A percentile compares a stretch with the other conserved stretches of the same genome.
phyloP scores from a whole-genome alignment of 805 yeast genomes.

The Lachancea nothofagi region DNA sequence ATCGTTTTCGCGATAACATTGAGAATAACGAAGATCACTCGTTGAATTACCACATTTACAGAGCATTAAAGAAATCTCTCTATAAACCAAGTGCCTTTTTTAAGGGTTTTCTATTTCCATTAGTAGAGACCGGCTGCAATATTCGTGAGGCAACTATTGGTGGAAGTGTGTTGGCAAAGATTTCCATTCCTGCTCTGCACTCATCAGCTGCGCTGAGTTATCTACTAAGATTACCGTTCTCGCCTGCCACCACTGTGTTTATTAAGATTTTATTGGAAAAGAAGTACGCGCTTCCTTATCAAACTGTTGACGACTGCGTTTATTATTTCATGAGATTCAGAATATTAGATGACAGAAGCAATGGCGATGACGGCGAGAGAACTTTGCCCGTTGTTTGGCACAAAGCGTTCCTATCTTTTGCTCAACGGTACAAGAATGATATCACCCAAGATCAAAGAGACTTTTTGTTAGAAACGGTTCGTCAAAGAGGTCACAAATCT shows the following conservation, averaged over 20 bases:
- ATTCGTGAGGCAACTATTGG: slow-evolving; percentile 93
- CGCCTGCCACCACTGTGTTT: slow-evolving; percentile 85
- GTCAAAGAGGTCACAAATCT: slow-evolving; percentile 82
- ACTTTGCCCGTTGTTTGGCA: slow-evolving; percentile 94
- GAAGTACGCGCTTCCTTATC: slow-evolving; percentile 94
- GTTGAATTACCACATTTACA: slow-evolving; percentile 86
- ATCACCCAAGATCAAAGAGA: slow-evolving; percentile 98
- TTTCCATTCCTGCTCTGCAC: slow-evolving; percentile 90
- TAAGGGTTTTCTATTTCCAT: slow-evolving; percentile 90
- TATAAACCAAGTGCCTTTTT: slow-evolving; percentile 97
- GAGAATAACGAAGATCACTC: slow-evolving; percentile 71
- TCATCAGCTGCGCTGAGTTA: slow-evolving; percentile 93
- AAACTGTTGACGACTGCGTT: slow-evolving; percentile 89
- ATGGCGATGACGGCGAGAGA: slow-evolving; percentile 38
- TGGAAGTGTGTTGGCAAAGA: slow-evolving; percentile 82
- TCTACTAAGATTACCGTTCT: slow-evolving; percentile 72
- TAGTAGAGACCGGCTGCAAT: slow-evolving; percentile 83
- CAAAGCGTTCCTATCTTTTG: slow-evolving; percentile 88
- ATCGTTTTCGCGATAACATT: slow-evolving; percentile 64
- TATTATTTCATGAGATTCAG: slow-evolving; percentile 92
- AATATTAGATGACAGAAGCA: slow-evolving; percentile 42
- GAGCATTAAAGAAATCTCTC: slow-evolving; percentile 85
- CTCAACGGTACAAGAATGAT: slow-evolving; percentile 94
- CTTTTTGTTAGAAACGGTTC: slow-evolving; percentile 80
- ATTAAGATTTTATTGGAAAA: slow-evolving; percentile 86